These are phyloP conservation scores for Albifimbria verrucaria DNA, from an alignment of 2,329 filamentous ascomycete genomes.

Conservation along the genomic window DNA sequence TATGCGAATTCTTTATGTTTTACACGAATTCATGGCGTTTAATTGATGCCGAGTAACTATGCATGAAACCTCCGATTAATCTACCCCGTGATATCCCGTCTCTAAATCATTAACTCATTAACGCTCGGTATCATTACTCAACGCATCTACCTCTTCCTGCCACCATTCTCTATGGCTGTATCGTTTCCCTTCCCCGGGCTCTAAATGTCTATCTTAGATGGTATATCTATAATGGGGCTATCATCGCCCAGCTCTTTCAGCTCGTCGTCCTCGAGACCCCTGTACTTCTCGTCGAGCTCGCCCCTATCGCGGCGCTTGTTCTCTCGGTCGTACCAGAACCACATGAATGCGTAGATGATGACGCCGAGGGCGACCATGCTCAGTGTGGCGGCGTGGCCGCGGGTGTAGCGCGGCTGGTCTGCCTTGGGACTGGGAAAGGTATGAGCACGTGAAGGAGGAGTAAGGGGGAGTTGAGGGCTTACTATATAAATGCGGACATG, in stretches of 20 bases:
- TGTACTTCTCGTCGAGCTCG: constrained; percentile 33
- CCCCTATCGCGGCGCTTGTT: constrained; percentile 44
- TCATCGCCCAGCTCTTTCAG: constrained; percentile 50
- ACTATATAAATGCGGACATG: constrained; percentile 67
- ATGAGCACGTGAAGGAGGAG: not conserved
- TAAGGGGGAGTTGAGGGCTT: constrained; percentile 6
- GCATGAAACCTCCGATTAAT: too few species aligned
- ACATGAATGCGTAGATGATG: constrained; percentile 51
- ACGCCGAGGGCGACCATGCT: constrained; percentile 54
- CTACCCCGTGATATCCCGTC: not conserved
- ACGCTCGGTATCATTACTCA: not conserved
- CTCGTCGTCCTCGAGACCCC: constrained; percentile 41
- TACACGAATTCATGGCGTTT: too few species aligned
- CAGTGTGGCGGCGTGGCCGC: constrained; percentile 60
- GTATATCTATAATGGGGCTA: constrained; percentile 49
- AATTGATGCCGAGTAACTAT: too few species aligned
- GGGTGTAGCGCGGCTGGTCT: constrained; percentile 56
- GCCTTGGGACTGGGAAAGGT: constrained; percentile 31
- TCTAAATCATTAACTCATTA: not conserved
- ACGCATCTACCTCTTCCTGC: not conserved
- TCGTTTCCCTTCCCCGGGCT: not conserved
- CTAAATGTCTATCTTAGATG: constrained; percentile 21
- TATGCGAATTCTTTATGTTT: too few species aligned
- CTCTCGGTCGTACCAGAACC: constrained; percentile 45
- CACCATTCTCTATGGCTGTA: not conserved